Conservation (phyloP, 768 basidiomycete species). For the Tylopilus felleus region DNA sequence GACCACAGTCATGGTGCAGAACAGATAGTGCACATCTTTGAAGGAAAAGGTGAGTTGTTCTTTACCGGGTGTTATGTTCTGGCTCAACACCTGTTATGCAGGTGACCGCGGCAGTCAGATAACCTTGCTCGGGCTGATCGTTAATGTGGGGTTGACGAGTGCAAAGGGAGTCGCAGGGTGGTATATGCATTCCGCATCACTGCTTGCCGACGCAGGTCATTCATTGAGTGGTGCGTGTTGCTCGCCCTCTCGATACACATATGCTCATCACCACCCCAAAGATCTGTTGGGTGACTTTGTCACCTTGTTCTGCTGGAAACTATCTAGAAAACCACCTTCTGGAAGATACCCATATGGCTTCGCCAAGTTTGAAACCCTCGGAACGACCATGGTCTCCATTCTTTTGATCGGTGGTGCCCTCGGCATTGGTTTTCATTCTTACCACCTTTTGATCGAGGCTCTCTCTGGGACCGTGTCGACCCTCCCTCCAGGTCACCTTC, state of each 20-base stretch:
- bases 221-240: constrained; percentile 72
- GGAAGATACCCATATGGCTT: constrained; percentile 82
- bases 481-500: constrained; percentile 60
- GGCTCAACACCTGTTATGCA: constrained; percentile 24
- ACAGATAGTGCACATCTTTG: constrained; percentile 62
- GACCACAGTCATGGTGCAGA: constrained; percentile 61
- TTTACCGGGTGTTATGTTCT: neutral
- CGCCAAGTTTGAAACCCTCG: constrained; percentile 93
- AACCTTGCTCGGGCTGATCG: constrained; percentile 78
- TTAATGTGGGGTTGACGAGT: constrained; percentile 78
- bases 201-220: constrained; percentile 94
- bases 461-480: constrained; percentile 63
- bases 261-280: constrained; percentile 26
- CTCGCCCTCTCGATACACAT: neutral
- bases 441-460: constrained; percentile 72
- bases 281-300: constrained; percentile 90
- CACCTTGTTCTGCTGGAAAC: constrained; percentile 82
- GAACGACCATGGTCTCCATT: constrained; percentile 86
- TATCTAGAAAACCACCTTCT: constrained; percentile 80
- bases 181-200: constrained; percentile 84
- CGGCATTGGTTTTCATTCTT: constrained; percentile 89
- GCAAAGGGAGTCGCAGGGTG: constrained; percentile 88
- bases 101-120: constrained; percentile 81
- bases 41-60: constrained; percentile 54
- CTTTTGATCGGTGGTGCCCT: constrained; percentile 81